Base-by-base conservation (phyloP, 2,329 filamentous ascomycete genomes). In the Hypomyces perniciosus region DNA sequence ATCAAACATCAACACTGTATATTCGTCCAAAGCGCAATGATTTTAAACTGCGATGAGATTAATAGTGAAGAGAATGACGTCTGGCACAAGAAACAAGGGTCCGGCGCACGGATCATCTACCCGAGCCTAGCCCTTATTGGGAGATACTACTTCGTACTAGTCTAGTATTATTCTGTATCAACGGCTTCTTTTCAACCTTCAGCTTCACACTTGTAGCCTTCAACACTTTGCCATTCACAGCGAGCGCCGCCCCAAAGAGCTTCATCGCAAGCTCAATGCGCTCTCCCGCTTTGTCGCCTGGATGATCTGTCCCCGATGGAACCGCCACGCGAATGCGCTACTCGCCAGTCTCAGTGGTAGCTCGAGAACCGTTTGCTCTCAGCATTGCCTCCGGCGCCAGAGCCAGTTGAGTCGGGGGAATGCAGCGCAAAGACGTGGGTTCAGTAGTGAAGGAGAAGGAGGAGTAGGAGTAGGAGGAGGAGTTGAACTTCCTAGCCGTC, bases 281-380 rank as follows among this genome's bases (percentile, higher is more conserved):
- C 28, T 44, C 30, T 42, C n/a, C 13, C 40, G 29, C 29, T 38
- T 30, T 30, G 29, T 44, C 55, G 59, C 55, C 60, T 56, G 58
- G 51, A 68, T 68, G 65, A 64, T 61, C 50, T 56, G 62, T 54
- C 60, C 54, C 30, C 56, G 48, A 65, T 64, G 61, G 62, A 56
- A 59, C 40, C 53, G 58, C 54, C 53, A 50, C 50, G 50, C 59
- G 44, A 55, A 52, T 54, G 59, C 59, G 52, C 57, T 56, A 40
- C 43, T 56, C 37, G 49, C 49, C 35, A 48, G 48, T 30, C 54
- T 46, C 20, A 33, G 44, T 41, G 38, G 27, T 30, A 34, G 48
- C 35, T 43, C 44, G 44, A 54, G 42, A 28, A 38, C 31, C 13
- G 27, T 34, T 29, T 53, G 37, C 33, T 44, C 41, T 35, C 39